Percentiles rank a stretch among this genome's conserved stretches.
phyloP scores from a whole-genome alignment of 176 grass and related monocot genomes.

The bread wheat (Triticum aestivum) region IWGSC_CS_RefSeq_v2.1 NC_057809.1:567514253-567514752 shows the following conservation, averaged over 20 bases:
- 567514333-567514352: conserved; percentile 17
- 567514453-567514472: conserved; percentile 20
- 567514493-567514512: conserved; percentile 36
- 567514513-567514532: background rate
- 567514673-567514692: background rate
- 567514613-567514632: background rate
- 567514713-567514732: background rate
- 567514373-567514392: conserved; percentile 22
- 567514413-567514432: conserved; percentile 24
- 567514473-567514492: conserved; percentile 22
- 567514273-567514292: conserved; percentile 6
- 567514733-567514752: background rate
- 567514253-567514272: conserved; percentile 23
- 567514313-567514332: conserved; percentile 27
- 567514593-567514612: background rate
- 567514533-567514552: conserved; percentile 1
- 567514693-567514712: background rate
- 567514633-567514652: background rate
- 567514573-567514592: conserved; percentile 13
- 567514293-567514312: background rate
- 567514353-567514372: conserved; percentile 16
- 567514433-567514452: conserved; percentile 27
- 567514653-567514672: background rate
- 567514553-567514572: conserved; percentile 17
- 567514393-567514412: conserved; percentile 13